phyloP scores from a whole-genome alignment of 2,329 filamentous ascomycete species.

The Venturia asperata region DNA sequence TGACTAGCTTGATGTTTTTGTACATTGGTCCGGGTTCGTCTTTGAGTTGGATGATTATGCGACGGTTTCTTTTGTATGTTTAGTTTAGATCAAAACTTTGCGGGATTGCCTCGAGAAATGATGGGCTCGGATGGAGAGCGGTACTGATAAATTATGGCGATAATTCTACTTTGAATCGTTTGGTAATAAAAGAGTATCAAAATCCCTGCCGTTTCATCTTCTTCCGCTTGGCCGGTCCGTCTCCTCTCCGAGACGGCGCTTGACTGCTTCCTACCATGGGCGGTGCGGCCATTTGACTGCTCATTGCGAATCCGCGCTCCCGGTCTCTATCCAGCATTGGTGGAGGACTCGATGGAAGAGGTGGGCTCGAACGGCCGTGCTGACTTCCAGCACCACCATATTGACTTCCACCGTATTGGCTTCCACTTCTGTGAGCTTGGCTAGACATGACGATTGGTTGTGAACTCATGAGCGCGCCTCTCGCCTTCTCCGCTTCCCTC shows the following conservation, averaged over 20 bases:
- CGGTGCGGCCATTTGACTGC: background rate
- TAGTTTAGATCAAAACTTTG: no score
- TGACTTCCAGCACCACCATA: background rate
- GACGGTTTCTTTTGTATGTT: no score
- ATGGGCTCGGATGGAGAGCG: no score
- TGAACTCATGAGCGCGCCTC: background rate
- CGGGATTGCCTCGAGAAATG: no score
- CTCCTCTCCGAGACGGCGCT: background rate
- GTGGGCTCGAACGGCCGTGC: background rate
- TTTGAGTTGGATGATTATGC: no score
- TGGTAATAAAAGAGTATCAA: background rate
- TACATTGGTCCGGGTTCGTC: no score
- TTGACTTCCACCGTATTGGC: background rate
- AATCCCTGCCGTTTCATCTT: background rate
- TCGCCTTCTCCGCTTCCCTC: conserved; percentile 4
- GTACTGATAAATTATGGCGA: no score
- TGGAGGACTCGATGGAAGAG: background rate
- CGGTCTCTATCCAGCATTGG: background rate
- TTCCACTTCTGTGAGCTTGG: background rate
- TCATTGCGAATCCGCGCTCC: background rate
- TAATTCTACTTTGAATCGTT: background rate
- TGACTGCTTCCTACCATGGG: background rate
- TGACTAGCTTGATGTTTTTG: background rate
- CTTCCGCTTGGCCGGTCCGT: background rate
- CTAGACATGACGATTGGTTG: conserved; percentile 6